These are phyloP conservation scores for Baffinella frigidus DNA, from an alignment of 208 protist species.

Conservation along the genomic window DNA sequence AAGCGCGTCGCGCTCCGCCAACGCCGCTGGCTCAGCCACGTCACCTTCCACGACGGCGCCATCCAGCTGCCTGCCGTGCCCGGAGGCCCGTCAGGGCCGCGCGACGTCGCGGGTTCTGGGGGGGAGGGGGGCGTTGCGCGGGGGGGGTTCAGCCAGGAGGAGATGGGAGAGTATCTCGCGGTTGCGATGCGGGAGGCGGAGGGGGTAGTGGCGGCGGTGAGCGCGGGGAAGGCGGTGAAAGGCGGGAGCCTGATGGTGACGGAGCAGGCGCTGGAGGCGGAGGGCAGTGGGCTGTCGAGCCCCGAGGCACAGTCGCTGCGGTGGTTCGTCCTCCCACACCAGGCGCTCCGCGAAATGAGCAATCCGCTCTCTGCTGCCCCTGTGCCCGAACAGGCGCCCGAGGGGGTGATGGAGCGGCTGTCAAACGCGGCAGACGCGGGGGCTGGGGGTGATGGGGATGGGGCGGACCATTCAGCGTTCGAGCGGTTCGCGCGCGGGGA, in stretches of 20 bases:
- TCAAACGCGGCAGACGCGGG: background rate
- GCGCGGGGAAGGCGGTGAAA: no score
- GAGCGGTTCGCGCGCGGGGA: constrained; percentile 34
- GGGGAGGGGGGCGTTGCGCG: background rate
- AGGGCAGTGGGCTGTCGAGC: background rate
- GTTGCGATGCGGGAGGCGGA: background rate
- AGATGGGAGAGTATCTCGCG: background rate
- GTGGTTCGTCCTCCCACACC: constrained; percentile 68
- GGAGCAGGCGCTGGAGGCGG: background rate
- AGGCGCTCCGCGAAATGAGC: constrained; percentile 41
- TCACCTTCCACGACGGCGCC: background rate
- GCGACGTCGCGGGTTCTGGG: no score
- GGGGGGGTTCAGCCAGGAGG: background rate
- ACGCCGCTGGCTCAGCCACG: constrained; percentile 27
- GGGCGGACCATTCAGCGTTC: background rate
- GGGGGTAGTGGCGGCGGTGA: no score
- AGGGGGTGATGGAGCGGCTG: background rate
- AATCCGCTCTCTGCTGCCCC: background rate
- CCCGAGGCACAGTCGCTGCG: background rate
- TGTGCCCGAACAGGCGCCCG: background rate
- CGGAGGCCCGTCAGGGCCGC: background rate
- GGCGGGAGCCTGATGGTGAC: no score
- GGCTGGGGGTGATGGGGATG: background rate
- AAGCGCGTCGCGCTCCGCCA: background rate
- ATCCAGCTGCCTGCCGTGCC: background rate